Conservation (phyloP, 805 yeast genomes). For the Scheffersomyces coipomensis region DNA sequence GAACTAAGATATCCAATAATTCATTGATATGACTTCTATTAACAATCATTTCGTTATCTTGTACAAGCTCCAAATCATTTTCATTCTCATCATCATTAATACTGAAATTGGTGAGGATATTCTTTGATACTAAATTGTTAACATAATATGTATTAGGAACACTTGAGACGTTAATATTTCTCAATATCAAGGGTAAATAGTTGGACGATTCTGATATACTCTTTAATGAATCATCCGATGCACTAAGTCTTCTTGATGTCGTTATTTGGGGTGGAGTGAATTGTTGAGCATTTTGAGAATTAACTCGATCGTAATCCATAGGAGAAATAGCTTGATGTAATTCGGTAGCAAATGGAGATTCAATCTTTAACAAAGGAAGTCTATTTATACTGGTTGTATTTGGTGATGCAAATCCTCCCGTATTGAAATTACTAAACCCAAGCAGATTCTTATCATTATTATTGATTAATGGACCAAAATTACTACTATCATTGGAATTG, state of each 20-base stretch:
- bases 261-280: not conserved
- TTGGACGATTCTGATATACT: slow-evolving; percentile 44
- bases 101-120: slow-evolving; percentile 22
- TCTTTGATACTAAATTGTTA: slow-evolving; percentile 19
- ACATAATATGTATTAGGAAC: slow-evolving; percentile 55
- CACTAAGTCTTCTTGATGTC: slow-evolving; percentile 1
- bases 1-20: slow-evolving; percentile 38
- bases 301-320: slow-evolving; percentile 12
- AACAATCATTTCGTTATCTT: slow-evolving; percentile 29
- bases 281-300: slow-evolving; percentile 4
- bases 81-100: slow-evolving; percentile 37
- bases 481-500: not conserved
- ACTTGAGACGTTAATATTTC: slow-evolving; percentile 61
- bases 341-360: slow-evolving; percentile 18
- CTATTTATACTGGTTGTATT: slow-evolving; percentile 7
- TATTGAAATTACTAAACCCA: slow-evolving; percentile 6
- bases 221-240: not conserved
- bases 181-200: slow-evolving; percentile 64
- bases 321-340: slow-evolving; percentile 14
- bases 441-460: slow-evolving; percentile 4
- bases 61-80: slow-evolving; percentile 26
- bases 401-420: slow-evolving; percentile 18
- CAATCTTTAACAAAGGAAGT: slow-evolving; percentile 11
- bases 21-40: slow-evolving; percentile 27
- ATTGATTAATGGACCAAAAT: not conserved